These are phyloP conservation scores for Hyphopichia buzzinii DNA, from an alignment of 1,139 yeast species.

Conservation along the genomic window DNA sequence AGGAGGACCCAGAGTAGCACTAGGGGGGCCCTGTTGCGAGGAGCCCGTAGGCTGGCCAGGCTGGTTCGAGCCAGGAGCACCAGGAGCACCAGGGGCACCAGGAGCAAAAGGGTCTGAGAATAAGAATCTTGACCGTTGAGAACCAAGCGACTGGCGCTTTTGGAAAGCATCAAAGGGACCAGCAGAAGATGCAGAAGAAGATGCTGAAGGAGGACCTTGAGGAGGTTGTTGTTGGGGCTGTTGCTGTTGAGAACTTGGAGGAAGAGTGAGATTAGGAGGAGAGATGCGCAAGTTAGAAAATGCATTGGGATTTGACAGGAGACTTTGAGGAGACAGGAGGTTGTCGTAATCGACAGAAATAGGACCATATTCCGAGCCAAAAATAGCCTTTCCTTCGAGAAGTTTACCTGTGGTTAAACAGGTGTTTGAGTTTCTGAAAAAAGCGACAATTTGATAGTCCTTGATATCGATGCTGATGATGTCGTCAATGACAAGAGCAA, in stretches of 20 bases:
- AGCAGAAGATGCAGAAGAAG: slow-evolving; percentile 3
- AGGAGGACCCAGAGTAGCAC: slow-evolving; percentile 9
- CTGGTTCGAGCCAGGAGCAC: slow-evolving; percentile 8
- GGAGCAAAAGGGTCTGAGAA: slow-evolving; percentile 63
- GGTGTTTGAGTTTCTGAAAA: slow-evolving; percentile 59
- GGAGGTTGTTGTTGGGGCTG: slow-evolving; percentile 8
- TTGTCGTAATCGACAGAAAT: slow-evolving; percentile 50
- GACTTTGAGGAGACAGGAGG: slow-evolving; percentile 12
- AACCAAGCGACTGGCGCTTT: slow-evolving; percentile 54
- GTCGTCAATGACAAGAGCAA: slow-evolving; percentile 78
- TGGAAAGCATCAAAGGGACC: slow-evolving; percentile 21
- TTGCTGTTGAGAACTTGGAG: slow-evolving; percentile 8
- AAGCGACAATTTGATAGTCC: slow-evolving; percentile 54
- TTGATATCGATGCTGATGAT: slow-evolving; percentile 56
- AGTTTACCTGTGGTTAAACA: slow-evolving; percentile 72
- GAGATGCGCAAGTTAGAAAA: slow-evolving; percentile 30
- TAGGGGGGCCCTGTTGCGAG: slow-evolving; percentile 3
- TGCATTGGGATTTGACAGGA: slow-evolving; percentile 14
- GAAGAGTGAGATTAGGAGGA: slow-evolving; percentile 21
- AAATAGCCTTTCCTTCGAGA: slow-evolving; percentile 62
- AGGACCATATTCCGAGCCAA: slow-evolving; percentile 58
- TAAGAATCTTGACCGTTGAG: slow-evolving; percentile 65
- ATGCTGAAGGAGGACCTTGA: slow-evolving; percentile 7
- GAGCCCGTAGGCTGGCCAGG: slow-evolving; percentile 8
- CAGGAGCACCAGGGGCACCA: background rate